Conservation (phyloP, 176 grass and related monocot species). For the sorghum (Sorghum bicolor) region Sorghum_bicolor_NCBIv3 NC_012870.2:79891001-79891500, state of each 20-base stretch:
- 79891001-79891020: too few species aligned
- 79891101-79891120: not conserved
- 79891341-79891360: not conserved
- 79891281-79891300: constrained; percentile 57
- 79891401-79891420: not conserved
- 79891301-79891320: constrained; percentile 58
- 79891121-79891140: constrained; percentile 70
- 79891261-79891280: constrained; percentile 68
- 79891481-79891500: not conserved
- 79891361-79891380: not conserved
- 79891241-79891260: constrained; percentile 62
- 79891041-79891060: not conserved
- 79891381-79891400: not conserved
- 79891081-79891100: not conserved
- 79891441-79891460: not conserved
- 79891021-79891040: not conserved
- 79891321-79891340: constrained; percentile 30
- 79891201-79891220: constrained; percentile 71
- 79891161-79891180: constrained; percentile 82
- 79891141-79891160: constrained; percentile 66
- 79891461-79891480: not conserved
- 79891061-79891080: not conserved
- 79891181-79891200: constrained; percentile 61
- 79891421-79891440: not conserved
- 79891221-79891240: constrained; percentile 57